Conservation (phyloP, 2,329 filamentous ascomycete genomes). For the Tolypocladium tundrense region DNA sequence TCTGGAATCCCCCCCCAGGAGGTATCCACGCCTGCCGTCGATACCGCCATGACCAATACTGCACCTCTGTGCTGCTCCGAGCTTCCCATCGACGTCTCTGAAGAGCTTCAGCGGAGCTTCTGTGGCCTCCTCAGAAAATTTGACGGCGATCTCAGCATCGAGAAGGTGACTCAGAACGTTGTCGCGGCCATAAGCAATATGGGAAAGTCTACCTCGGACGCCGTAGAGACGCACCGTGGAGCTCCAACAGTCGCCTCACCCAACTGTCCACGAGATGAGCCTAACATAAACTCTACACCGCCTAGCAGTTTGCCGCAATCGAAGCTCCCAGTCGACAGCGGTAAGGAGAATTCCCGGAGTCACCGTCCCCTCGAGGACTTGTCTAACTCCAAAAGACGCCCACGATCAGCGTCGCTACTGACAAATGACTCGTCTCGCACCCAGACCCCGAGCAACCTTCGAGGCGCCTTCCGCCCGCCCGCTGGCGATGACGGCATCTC, state of each 20-base stretch:
- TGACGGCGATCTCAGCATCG: conserved; percentile 28
- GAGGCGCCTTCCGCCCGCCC: conserved; percentile 10
- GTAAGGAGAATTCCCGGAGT: neutral
- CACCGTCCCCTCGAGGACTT: neutral
- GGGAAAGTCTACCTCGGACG: conserved; percentile 1
- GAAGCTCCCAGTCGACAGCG: neutral
- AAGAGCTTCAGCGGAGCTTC: conserved; percentile 37
- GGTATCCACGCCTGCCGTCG: neutral
- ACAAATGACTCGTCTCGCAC: conserved; percentile 10
- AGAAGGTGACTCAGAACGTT: conserved; percentile 35
- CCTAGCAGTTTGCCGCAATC: neutral
- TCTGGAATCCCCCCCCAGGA: neutral
- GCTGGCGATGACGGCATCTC: conserved; percentile 39
- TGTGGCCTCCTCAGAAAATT: conserved; percentile 35
- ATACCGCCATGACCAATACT: conserved; percentile 28
- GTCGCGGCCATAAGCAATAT: conserved; percentile 21
- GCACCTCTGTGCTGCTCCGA: conserved; percentile 37
- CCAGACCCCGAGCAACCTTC: conserved; percentile 13
- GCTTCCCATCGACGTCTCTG: conserved; percentile 33
- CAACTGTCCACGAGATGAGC: conserved; percentile 4
- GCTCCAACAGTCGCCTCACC: conserved; percentile 5
- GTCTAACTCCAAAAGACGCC: conserved; percentile 5
- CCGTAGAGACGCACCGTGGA: neutral
- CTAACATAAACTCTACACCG: neutral
- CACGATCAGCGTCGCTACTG: conserved; percentile 11